Evolutionary conservation across 495 filamentous ascomycete species (phyloP), one percentile per base, ranked within the genome.

Genomic region (Hyaloscypha bicolor): DNA sequence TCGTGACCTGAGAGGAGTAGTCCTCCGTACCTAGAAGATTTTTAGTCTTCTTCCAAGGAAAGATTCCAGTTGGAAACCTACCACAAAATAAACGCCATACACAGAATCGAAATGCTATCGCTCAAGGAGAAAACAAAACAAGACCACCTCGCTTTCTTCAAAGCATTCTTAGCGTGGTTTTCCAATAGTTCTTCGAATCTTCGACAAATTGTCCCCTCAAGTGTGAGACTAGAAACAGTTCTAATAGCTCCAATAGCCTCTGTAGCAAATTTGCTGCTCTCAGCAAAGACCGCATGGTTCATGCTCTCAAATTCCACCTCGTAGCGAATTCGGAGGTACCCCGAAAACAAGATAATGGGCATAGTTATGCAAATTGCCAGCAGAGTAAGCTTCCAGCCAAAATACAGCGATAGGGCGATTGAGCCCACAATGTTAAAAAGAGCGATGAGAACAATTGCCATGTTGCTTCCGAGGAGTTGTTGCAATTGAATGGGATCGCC

Each of bases 401-500:
- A 81, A 70, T 78, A 80, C 64, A 87, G 80, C 9, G 84, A 81
- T 22, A 88, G 77, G n/a, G 75, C 68, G 30, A 83, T 66, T 31
- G 80, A 83, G 42, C 81, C 80, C 12, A 81, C 64, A 25, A 87
- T 74, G 53, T 80, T 86, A 63, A 84, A 74, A 8, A 84, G 66
- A 62, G 55, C 82, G 67, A 71, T 79, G 77, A 55, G 80, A 72
- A 72, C 62, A 16, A 72, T 55, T n/a, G 63, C 76, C 65, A 69
- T 66, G 55, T 86, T 85, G 8, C 78, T 81, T 31, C 87, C 85
- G 2, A 90, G 73, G 3, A 90, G 71, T 57, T 90, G 86, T 67
- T 90, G 84, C 0, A 92, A 76, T 55, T 86, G 85, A 19, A 79
- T 85, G 0, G 89, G 83, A 65, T 89, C 85, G 2, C 79, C 86